Evolutionary conservation across 139 green algal genomes (phyloP), one percentile per base, ranked within the genome.

Genomic region (Chloropicon primus): DNA sequence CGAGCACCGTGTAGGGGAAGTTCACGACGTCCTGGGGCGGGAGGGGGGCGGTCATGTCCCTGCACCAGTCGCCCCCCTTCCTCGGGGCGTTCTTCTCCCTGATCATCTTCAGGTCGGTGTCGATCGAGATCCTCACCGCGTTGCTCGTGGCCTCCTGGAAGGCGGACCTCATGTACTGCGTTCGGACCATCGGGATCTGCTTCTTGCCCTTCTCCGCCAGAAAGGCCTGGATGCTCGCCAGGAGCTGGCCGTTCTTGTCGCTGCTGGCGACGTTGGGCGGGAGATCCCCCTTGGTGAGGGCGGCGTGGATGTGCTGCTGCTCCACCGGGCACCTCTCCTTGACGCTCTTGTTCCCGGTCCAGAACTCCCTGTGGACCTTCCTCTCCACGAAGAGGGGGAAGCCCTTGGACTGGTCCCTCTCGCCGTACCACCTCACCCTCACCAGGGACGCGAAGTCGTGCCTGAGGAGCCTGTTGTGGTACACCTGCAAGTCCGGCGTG

Each of bases 111-210:
- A 90, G 54, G 24, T 86, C 25, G 24, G 73, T 87, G 83, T 96
- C 91, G 53, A 96, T 75, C n/a, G 79, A 88, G 72, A 95, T 84
- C 72, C 89, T 81, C 71, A 88, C 78, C n/a, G 53, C 75, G 78
- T 93, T 92, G 82, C 81, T 87, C 74, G 74, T 78, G 24, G 78
- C 80, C 53, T 84, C 76, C 79, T 95, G 91, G 82, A 93, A 96
- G 62, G 91, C 91, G 0, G 79, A 85, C 53, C 91, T 84, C 10
- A 74, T 54, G 84, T 93, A 96, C 25, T 86, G 72, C 0, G 91
- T 94, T 41, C 89, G 82, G 24, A 96, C 28, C 17, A 87, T 72
- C 0, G 91, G 88, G 24, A 74, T 81, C 87, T 92, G 83, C 29
- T 62, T 62, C 17, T 62, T 62, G 41, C 41, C 41, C 17, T 17